Percentiles rank a stretch among this genome's conserved stretches.
Evolutionary conservation across 441 rosid genomes (phyloP).

Genomic region (Erysimum cheiri): DNA sequence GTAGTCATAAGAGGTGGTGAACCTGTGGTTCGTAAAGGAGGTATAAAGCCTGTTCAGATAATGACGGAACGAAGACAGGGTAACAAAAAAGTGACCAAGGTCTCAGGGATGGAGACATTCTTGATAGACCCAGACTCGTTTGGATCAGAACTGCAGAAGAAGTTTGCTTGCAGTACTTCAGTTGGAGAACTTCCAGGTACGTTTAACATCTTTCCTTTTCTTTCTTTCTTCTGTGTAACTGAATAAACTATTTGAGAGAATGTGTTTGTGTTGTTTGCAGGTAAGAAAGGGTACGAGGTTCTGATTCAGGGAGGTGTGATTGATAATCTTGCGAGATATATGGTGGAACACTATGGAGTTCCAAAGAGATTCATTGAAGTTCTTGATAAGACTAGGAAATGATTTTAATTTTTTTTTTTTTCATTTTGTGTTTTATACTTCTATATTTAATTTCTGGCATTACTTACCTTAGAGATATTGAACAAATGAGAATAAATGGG

Average conservation of each 20-base stretch:
- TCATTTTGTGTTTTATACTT: slow-evolving; percentile 12
- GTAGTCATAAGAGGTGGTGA: slow-evolving; percentile 77
- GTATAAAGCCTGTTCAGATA: slow-evolving; percentile 77
- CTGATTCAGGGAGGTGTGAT: slow-evolving; percentile 95
- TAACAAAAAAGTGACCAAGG: slow-evolving; percentile 86
- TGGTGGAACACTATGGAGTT: slow-evolving; percentile 82
- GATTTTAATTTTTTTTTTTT: slow-evolving; percentile 31
- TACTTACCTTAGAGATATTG: not conserved
- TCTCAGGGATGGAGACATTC: slow-evolving; percentile 80
- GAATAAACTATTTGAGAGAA: slow-evolving; percentile 5
- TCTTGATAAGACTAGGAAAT: slow-evolving; percentile 90
- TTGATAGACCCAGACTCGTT: slow-evolving; percentile 81
- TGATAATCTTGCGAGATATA: slow-evolving; percentile 79
- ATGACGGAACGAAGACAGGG: slow-evolving; percentile 93
- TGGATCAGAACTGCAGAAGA: slow-evolving; percentile 97
- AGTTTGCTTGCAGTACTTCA: slow-evolving; percentile 93
- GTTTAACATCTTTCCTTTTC: not conserved
- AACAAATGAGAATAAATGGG: slow-evolving; percentile 14
- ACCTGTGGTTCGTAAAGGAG: slow-evolving; percentile 82
- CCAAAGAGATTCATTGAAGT: slow-evolving; percentile 88
- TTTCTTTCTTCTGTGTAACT: not conserved
- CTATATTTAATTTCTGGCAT: not conserved
- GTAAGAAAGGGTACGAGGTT: slow-evolving; percentile 91
- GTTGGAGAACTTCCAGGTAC: slow-evolving; percentile 83
- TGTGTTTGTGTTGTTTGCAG: slow-evolving; percentile 49